These are phyloP conservation scores for Agastache rugosa DNA, from an alignment of 257 asterid genomes.

Conservation along the genomic window DNA sequence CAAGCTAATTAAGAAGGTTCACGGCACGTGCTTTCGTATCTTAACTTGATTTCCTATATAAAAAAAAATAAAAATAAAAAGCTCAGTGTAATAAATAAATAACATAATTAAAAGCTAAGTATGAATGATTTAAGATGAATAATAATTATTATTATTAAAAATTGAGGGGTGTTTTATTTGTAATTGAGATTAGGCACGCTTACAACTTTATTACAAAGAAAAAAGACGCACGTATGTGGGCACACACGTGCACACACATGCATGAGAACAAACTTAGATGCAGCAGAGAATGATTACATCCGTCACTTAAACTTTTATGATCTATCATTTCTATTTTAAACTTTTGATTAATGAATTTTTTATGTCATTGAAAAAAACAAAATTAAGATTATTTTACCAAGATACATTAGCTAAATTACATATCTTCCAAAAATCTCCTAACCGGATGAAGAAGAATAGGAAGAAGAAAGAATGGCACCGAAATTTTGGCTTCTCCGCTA, in stretches of 20 bases:
- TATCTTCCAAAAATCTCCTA: no score
- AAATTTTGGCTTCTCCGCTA: no score
- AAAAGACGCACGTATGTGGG: constrained; percentile 18
- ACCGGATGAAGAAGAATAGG: no score
- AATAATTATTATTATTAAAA: no score
- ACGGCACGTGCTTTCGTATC: constrained; percentile 3
- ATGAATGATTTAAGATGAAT: neutral
- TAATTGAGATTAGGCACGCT: constrained; percentile 31
- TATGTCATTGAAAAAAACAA: no score
- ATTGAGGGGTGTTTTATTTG: no score
- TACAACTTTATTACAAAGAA: constrained; percentile 33
- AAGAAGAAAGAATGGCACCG: no score
- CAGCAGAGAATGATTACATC: constrained; percentile 1
- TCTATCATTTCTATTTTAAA: no score
- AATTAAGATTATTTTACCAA: no score
- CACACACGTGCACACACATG: constrained; percentile 39
- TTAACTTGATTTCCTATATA: neutral
- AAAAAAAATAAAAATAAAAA: neutral
- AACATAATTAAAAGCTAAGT: neutral
- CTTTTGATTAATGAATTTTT: no score
- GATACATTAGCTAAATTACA: no score
- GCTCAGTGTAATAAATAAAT: neutral
- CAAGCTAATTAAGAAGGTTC: neutral
- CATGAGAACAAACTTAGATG: constrained; percentile 26
- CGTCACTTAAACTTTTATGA: neutral